A percentile compares a stretch with the other conserved stretches of the same genome.
Conservation (phyloP, 352 stramenopile genomes). For the Pythium aquatile region DNA sequence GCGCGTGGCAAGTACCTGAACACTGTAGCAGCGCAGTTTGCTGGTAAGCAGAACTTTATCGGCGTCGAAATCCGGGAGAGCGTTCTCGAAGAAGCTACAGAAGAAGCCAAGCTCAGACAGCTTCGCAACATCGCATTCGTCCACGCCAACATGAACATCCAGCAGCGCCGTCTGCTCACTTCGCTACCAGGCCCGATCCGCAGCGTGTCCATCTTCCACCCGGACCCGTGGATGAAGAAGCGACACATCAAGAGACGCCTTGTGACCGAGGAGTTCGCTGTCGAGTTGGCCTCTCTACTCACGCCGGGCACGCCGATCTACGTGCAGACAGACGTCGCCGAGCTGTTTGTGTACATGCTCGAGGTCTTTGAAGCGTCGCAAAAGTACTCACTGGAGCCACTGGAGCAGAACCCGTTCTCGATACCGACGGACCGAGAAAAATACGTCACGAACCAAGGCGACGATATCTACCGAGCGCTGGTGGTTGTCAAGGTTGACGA, state of each 20-base stretch:
- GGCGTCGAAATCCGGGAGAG: constrained; percentile 85
- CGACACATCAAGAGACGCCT: constrained; percentile 80
- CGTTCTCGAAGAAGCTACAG: constrained; percentile 58
- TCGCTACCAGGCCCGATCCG: constrained; percentile 49
- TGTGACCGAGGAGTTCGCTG: constrained; percentile 67
- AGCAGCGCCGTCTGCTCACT: constrained; percentile 55
- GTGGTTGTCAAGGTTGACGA: constrained; percentile 11
- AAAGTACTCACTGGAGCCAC: constrained; percentile 39
- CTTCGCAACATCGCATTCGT: constrained; percentile 74
- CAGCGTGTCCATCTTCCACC: constrained; percentile 88
- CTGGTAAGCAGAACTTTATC: constrained; percentile 57
- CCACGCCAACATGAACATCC: constrained; percentile 87
- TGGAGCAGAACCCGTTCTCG: constrained; percentile 56
- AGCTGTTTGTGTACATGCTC: constrained; percentile 85
- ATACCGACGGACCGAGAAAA: constrained; percentile 75
- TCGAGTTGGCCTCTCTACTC: constrained; percentile 55
- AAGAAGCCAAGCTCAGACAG: constrained; percentile 38
- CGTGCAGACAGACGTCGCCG: constrained; percentile 80
- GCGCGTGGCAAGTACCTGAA: constrained; percentile 81
- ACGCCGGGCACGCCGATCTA: constrained; percentile 58
- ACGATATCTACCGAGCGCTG: constrained; percentile 61
- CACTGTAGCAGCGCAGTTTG: constrained; percentile 44
- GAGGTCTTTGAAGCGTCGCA: constrained; percentile 64
- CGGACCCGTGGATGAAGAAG: constrained; percentile 90
- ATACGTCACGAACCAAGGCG: constrained; percentile 59